Evolutionary conservation across 495 filamentous ascomycete species (phyloP).

Genomic region (Tuber aestivum): DNA sequence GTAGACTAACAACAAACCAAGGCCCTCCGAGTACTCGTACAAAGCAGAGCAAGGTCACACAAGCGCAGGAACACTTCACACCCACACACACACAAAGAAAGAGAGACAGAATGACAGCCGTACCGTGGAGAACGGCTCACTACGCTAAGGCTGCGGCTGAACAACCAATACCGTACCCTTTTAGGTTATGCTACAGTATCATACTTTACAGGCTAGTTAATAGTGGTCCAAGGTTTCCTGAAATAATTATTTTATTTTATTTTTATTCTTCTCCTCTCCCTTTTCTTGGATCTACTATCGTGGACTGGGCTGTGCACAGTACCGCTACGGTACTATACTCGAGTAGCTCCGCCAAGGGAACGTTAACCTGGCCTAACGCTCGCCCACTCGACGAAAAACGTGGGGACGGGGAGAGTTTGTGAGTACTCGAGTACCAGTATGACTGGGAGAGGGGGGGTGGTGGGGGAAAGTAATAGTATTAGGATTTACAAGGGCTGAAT

Average conservation of each 20-base stretch:
- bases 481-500: background rate
- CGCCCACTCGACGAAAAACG: background rate
- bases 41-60: background rate
- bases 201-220: background rate
- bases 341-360: too few species aligned
- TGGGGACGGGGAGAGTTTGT: background rate
- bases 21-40: too few species aligned
- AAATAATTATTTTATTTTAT: background rate
- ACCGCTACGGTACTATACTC: background rate
- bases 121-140: background rate
- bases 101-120: background rate
- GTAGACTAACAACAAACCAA: background rate
- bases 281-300: background rate
- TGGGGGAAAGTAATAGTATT: background rate
- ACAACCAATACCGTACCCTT: background rate
- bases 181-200: background rate
- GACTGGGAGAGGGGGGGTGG: too few species aligned
- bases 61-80: background rate
- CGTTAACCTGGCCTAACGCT: background rate
- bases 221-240: background rate
- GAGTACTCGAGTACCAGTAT: too few species aligned
- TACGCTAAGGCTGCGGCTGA: background rate
- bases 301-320: background rate
- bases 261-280: background rate
- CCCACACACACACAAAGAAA: background rate